phyloP scores from a whole-genome alignment of 2,329 filamentous ascomycete species.

The Ascochyta koolunga region DNA sequence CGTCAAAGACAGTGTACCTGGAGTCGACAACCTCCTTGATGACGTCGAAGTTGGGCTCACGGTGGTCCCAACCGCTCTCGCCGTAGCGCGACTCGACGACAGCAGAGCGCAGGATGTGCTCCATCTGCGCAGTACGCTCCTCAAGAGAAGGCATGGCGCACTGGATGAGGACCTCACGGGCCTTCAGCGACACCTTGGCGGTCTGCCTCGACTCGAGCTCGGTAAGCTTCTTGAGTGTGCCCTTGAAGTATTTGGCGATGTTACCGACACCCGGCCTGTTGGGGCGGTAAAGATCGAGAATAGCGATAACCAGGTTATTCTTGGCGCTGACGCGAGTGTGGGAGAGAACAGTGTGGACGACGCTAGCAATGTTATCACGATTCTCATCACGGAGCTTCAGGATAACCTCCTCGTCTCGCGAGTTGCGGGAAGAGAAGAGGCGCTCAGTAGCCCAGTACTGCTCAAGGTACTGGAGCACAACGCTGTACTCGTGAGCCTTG shows the following conservation, averaged over 20 bases:
- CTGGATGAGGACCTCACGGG: constrained; percentile 95
- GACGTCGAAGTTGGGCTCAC: constrained; percentile 85
- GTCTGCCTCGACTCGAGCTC: constrained; percentile 87
- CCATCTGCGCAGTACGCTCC: constrained; percentile 95
- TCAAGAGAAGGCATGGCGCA: constrained; percentile 95
- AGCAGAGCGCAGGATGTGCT: constrained; percentile 94
- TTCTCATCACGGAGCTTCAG: constrained; percentile 93
- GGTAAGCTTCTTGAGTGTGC: constrained; percentile 81
- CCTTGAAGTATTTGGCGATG: constrained; percentile 84
- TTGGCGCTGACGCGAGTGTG: constrained; percentile 92
- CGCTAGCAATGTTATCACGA: constrained; percentile 85
- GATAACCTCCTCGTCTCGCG: constrained; percentile 91
- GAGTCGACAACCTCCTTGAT: constrained; percentile 99
- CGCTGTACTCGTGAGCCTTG: constrained; percentile 85
- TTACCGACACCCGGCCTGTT: constrained; percentile 92
- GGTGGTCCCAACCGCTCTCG: constrained; percentile 95
- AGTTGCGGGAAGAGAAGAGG: constrained; percentile 83
- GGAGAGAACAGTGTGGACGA: constrained; percentile 88
- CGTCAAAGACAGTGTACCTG: constrained; percentile 97
- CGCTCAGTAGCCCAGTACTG: constrained; percentile 83
- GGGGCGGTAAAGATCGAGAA: constrained; percentile 91
- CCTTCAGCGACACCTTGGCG: constrained; percentile 96
- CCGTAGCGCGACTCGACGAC: constrained; percentile 97
- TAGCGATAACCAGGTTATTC: constrained; percentile 89
- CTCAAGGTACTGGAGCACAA: constrained; percentile 80